A percentile compares a stretch with the other conserved stretches of the same genome.
These are phyloP conservation scores for Backusella liffmaniae DNA, from an alignment of 192 early-diverging fungal genomes.

Conservation along the genomic window DNA sequence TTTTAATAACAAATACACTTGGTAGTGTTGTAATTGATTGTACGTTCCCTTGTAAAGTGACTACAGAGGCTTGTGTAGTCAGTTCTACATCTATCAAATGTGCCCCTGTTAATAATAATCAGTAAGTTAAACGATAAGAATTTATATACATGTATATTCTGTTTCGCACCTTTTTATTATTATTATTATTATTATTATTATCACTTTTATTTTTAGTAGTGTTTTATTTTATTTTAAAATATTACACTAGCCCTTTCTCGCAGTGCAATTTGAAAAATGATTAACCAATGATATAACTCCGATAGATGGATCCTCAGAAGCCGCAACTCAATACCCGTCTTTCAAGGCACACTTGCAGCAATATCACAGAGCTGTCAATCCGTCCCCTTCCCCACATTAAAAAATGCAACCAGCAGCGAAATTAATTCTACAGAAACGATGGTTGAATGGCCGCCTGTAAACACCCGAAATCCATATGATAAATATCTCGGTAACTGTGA, in stretches of 20 bases:
- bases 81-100: background rate
- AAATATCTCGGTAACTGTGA: background rate
- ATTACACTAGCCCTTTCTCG: background rate
- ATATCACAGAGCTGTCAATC: background rate
- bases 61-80: background rate
- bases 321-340: background rate
- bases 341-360: background rate
- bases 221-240: background rate
- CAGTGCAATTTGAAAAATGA: background rate
- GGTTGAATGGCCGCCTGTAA: constrained; percentile 6
- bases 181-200: background rate
- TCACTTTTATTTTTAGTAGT: background rate
- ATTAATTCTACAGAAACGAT: background rate
- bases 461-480: background rate
- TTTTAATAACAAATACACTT: background rate
- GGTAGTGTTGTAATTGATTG: constrained; percentile 4
- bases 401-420: background rate
- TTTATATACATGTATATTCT: background rate
- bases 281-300: background rate
- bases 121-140: background rate
- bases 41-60: background rate
- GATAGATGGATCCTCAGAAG: constrained; percentile 8
- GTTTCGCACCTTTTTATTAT: background rate
- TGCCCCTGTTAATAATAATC: background rate
- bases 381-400: background rate